These are phyloP conservation scores for Hanseniaspora vineae DNA, from an alignment of 805 yeast species.

Conservation along the genomic window DNA sequence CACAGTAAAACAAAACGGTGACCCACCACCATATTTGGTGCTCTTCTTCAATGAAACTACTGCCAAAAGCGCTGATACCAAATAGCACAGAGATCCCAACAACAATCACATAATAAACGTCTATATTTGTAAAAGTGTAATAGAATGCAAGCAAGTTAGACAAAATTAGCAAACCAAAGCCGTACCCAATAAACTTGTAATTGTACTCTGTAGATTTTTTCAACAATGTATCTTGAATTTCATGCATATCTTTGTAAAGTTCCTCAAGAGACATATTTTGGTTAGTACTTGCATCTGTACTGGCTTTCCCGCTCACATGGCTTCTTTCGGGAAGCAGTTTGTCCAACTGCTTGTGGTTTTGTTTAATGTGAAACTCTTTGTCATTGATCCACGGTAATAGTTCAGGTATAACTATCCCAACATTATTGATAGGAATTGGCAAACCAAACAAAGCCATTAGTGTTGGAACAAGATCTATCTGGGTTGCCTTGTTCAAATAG, in stretches of 20 bases:
- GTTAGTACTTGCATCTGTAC: slow-evolving; percentile 9
- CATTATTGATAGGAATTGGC: slow-evolving; percentile 82
- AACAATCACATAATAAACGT: slow-evolving; percentile 3
- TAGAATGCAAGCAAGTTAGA: slow-evolving; percentile 6
- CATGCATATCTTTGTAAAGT: slow-evolving; percentile 18
- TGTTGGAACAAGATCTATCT: slow-evolving; percentile 91
- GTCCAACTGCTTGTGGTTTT: slow-evolving; percentile 47
- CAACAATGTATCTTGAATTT: slow-evolving; percentile 39
- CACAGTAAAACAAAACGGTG: slow-evolving; percentile 7
- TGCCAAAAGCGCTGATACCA: slow-evolving; percentile 58
- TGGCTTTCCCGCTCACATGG: background rate
- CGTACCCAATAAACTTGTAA: slow-evolving; percentile 31
- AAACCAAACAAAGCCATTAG: slow-evolving; percentile 65
- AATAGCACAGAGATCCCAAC: slow-evolving; percentile 22
- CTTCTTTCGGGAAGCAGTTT: slow-evolving; percentile 13
- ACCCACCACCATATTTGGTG: slow-evolving; percentile 94
- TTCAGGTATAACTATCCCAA: slow-evolving; percentile 57
- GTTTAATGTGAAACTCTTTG: slow-evolving; percentile 20
- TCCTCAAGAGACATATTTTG: background rate
- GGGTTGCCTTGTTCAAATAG: slow-evolving; percentile 53
- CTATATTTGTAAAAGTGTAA: slow-evolving; percentile 1
- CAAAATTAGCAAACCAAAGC: slow-evolving; percentile 13
- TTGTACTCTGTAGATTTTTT: slow-evolving; percentile 64
- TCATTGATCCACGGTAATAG: slow-evolving; percentile 40
- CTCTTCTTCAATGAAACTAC: slow-evolving; percentile 89